Conservation (phyloP, 208 protist genomes). For the Wallacemonas collosoma region DNA sequence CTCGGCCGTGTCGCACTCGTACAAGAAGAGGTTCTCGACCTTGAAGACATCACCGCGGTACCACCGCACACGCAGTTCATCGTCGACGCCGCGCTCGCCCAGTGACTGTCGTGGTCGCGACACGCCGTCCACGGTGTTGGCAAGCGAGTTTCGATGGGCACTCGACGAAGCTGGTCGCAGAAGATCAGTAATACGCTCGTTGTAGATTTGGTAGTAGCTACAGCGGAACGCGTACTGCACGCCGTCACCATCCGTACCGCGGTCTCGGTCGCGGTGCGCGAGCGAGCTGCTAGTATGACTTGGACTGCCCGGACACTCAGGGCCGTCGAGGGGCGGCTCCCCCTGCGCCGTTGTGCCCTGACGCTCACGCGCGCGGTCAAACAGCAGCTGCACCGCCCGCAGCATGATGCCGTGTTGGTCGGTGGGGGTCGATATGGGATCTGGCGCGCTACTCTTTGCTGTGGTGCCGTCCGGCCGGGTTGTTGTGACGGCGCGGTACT, state of each 20-base stretch:
- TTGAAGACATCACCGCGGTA: conserved; percentile 67
- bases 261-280: too few species aligned
- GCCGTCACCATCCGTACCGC: conserved; percentile 7
- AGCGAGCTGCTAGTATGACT: too few species aligned
- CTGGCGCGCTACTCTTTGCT: neutral
- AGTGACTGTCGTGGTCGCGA: neutral
- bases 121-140: neutral
- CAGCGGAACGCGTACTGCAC: conserved; percentile 75
- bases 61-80: conserved; percentile 64
- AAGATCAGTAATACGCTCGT: conserved; percentile 87
- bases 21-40: conserved; percentile 89
- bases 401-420: conserved; percentile 81
- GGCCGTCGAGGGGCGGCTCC: too few species aligned
- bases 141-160: neutral
- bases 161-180: conserved; percentile 36
- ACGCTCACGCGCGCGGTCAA: conserved; percentile 61
- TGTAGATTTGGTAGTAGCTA: conserved; percentile 93
- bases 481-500: conserved; percentile 32
- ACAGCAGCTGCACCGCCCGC: conserved; percentile 78
- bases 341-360: conserved; percentile 11
- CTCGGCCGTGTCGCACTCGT: conserved; percentile 58
- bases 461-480: conserved; percentile 22
- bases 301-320: too few species aligned
- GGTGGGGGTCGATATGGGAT: conserved; percentile 21
- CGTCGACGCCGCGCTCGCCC: conserved; percentile 12